These are phyloP conservation scores for Orobanche coerulescens DNA, from an alignment of 257 asterid species.

Conservation along the genomic window DNA sequence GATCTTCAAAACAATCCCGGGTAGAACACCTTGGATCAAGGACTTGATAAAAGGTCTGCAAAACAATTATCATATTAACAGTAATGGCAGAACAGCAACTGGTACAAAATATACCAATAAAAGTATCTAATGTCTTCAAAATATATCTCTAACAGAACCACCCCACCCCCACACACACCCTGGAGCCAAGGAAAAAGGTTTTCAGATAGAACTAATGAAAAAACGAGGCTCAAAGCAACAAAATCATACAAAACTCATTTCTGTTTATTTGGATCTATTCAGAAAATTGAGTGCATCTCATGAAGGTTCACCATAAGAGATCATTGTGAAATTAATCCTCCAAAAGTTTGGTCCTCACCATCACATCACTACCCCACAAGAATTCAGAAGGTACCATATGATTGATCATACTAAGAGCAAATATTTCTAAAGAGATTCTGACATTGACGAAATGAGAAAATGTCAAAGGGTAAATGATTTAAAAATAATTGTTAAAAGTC, in stretches of 20 bases:
- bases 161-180: no score
- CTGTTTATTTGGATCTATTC: not conserved
- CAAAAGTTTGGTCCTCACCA: not conserved
- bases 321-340: not conserved
- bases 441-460: not conserved
- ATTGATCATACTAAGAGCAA: not conserved
- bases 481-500: not conserved
- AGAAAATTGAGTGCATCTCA: not conserved
- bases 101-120: not conserved
- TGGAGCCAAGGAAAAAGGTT: no score
- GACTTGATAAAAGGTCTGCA: conserved; percentile 72
- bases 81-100: not conserved
- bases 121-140: no score
- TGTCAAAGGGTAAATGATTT: not conserved
- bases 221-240: not conserved
- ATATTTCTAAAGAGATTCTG: not conserved
- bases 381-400: not conserved
- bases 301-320: not conserved
- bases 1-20: conserved; percentile 83
- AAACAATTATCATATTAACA: conserved; percentile 9
- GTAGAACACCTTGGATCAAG: conserved; percentile 79
- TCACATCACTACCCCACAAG: not conserved
- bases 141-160: no score
- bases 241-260: no score
- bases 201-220: not conserved